Conservation (phyloP, 1,284 basidiomycete genomes). For the Leccinum variabile region DNA sequence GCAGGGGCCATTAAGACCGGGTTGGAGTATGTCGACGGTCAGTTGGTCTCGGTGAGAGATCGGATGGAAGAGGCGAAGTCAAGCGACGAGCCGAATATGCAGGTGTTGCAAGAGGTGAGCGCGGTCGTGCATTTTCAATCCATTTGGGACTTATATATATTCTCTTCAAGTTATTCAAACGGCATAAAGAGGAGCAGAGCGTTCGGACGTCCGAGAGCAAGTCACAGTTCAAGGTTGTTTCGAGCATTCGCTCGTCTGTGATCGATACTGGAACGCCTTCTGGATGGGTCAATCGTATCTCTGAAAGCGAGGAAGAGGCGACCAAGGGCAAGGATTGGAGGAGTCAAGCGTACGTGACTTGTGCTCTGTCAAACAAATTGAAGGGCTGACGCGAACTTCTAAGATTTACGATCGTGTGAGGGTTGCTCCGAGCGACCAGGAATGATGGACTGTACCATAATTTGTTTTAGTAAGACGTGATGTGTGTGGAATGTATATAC, state of each 20-base stretch:
- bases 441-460: background rate
- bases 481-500: background rate
- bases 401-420: constrained; percentile 20
- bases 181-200: constrained; percentile 53
- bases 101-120: constrained; percentile 69
- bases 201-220: constrained; percentile 44
- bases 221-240: constrained; percentile 73
- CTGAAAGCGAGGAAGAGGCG: constrained; percentile 57
- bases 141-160: background rate
- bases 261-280: constrained; percentile 65
- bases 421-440: background rate
- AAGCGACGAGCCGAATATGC: constrained; percentile 48
- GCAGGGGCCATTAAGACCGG: too few relatives aligned
- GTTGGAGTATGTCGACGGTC: constrained; percentile 85
- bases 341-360: constrained; percentile 54
- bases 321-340: constrained; percentile 60
- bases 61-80: constrained; percentile 70
- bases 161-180: constrained; percentile 55
- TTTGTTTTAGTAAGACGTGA: background rate
- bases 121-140: background rate
- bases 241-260: constrained; percentile 62
- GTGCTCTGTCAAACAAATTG: background rate
- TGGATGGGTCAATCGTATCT: constrained; percentile 68
- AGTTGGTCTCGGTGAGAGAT: constrained; percentile 80
- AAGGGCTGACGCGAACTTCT: constrained; percentile 3